Percentiles rank a stretch among this genome's conserved stretches.
Conservation (phyloP, 139 green algal genomes). For the Tetraselmis striata region DNA sequence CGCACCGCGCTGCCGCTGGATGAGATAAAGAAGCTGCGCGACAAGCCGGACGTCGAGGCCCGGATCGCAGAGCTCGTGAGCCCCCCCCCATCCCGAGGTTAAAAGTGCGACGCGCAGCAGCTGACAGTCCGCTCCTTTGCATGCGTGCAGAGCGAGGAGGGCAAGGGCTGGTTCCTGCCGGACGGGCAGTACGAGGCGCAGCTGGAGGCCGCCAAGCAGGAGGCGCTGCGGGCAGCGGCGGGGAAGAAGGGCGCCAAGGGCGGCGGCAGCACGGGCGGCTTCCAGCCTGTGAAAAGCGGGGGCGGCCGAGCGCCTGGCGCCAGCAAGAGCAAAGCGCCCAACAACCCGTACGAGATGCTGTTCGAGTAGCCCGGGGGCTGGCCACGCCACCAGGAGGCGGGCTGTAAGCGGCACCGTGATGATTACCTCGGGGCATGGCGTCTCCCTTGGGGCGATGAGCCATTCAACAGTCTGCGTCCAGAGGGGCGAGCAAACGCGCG, state of each 20-base stretch:
- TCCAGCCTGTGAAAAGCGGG: not conserved
- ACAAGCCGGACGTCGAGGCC: slow-evolving; percentile 5
- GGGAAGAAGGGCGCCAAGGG: not conserved
- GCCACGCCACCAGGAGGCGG: too few relatives aligned
- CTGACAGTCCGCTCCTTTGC: too few relatives aligned
- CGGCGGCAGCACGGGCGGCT: not conserved
- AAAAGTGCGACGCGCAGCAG: too few relatives aligned
- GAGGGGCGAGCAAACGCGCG: not conserved
- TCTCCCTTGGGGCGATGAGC: not conserved
- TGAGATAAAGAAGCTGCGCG: not conserved
- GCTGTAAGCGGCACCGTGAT: not conserved
- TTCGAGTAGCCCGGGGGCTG: too few relatives aligned
- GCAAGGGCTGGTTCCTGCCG: not conserved
- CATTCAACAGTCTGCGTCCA: not conserved
- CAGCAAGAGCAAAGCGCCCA: not conserved
- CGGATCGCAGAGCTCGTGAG: slow-evolving; percentile 1
- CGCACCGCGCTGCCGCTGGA: not conserved
- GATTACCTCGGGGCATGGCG: not conserved
- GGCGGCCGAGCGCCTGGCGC: not conserved
- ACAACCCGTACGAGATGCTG: not conserved
- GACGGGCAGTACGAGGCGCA: not conserved
- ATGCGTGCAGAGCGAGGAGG: not conserved
- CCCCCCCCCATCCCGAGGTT: too few relatives aligned
- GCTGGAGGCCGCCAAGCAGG: not conserved
- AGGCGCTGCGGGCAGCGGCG: not conserved